phyloP scores from a whole-genome alignment of 2,329 filamentous ascomycete genomes.

The Aspergillus fischeri region DNA sequence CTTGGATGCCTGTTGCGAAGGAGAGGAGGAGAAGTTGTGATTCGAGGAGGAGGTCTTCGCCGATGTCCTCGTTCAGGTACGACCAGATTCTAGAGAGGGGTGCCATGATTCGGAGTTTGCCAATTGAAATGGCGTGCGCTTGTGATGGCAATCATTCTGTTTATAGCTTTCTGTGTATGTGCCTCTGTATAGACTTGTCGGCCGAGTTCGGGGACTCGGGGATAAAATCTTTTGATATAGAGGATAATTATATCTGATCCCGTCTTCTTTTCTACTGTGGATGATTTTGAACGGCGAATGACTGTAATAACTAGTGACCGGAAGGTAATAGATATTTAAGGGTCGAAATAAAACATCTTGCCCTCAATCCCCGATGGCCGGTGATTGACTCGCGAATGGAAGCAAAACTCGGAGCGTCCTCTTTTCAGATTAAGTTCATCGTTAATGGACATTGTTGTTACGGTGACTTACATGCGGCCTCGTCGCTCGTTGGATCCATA shows the following conservation, averaged over 20 bases:
- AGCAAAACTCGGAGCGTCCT: not conserved
- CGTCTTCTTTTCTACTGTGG: not conserved
- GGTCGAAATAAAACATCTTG: not conserved
- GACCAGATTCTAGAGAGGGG: not conserved
- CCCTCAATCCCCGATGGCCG: not conserved
- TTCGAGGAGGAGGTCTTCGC: slow-evolving; percentile 24
- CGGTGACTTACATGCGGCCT: not conserved
- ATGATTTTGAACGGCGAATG: not conserved
- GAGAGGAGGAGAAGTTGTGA: slow-evolving; percentile 37
- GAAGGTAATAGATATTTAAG: no score
- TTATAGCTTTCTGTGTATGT: no score
- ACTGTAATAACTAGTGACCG: no score
- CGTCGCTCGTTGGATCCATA: not conserved
- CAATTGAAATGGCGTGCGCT: no score
- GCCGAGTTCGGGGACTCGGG: not conserved
- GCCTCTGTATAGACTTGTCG: not conserved
- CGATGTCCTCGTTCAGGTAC: slow-evolving; percentile 14
- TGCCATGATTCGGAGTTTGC: no score
- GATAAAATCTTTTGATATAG: not conserved
- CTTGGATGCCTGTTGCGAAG: slow-evolving; percentile 43
- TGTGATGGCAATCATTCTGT: no score
- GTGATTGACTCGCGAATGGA: not conserved
- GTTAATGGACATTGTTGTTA: not conserved
- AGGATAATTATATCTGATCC: no score
- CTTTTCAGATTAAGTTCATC: not conserved